Evolutionary conservation across 768 basidiomycete genomes (phyloP).

Genomic region (Mycena pura): DNA sequence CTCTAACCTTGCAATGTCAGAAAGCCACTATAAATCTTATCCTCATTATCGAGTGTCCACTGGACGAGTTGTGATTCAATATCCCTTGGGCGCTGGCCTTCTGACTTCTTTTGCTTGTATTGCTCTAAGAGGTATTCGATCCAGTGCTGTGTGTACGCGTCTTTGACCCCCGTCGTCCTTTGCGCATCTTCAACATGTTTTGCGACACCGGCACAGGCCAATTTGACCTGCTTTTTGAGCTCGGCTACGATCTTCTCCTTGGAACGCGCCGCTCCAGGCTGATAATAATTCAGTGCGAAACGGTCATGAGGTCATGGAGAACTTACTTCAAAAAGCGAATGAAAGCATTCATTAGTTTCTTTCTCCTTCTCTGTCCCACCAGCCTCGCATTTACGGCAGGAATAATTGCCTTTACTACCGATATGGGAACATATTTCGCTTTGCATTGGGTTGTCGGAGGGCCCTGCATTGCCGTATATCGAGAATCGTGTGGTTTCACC

Average conservation of each 20-base stretch:
- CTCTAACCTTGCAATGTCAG: conserved; percentile 35
- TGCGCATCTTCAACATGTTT: conserved; percentile 35
- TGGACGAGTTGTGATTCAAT: conserved; percentile 34
- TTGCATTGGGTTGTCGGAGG: conserved; percentile 49
- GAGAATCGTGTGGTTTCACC: neutral
- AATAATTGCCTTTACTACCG: neutral
- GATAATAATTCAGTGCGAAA: neutral
- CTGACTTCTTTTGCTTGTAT: conserved; percentile 28
- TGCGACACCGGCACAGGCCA: conserved; percentile 40
- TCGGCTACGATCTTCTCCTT: conserved; percentile 25
- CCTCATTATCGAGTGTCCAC: conserved; percentile 36
- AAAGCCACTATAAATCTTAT: conserved; percentile 39
- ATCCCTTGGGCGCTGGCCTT: conserved; percentile 27
- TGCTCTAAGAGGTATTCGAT: conserved; percentile 40
- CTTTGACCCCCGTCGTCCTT: conserved; percentile 45
- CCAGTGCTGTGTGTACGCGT: conserved; percentile 44
- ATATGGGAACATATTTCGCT: conserved; percentile 24
- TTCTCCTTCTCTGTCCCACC: neutral
- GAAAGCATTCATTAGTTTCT: neutral
- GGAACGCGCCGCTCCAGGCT: conserved; percentile 35
- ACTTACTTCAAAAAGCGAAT: conserved; percentile 3
- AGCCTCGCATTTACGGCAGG: conserved; percentile 1
- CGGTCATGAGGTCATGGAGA: conserved; percentile 36
- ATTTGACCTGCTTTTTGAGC: conserved; percentile 38
- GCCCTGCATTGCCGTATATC: conserved; percentile 27